phyloP scores from a whole-genome alignment of 2,329 filamentous ascomycete genomes.

The Pyricularia sp. region DNA sequence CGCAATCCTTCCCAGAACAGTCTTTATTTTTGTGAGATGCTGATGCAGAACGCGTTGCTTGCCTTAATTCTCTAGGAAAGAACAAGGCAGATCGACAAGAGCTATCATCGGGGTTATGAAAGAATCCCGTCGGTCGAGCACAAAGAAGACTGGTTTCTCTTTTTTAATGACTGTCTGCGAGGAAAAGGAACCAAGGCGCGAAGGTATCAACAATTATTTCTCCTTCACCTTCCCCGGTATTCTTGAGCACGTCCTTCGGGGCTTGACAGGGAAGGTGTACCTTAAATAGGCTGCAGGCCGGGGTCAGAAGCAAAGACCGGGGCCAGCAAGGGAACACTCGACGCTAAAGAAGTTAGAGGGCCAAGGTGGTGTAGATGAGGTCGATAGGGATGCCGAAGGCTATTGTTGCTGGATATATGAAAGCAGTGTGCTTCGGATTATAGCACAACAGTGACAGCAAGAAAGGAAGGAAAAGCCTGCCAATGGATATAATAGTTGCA shows the following conservation, averaged over 20 bases:
- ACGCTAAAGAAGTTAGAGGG: neutral
- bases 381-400: neutral
- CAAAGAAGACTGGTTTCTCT: neutral
- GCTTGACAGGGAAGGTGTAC: neutral
- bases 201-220: neutral
- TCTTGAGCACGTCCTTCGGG: neutral
- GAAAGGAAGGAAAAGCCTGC: neutral
- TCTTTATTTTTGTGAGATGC: neutral
- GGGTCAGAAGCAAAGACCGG: neutral
- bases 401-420: neutral
- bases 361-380: neutral
- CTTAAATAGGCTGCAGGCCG: slow-evolving; percentile 1
- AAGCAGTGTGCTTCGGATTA: neutral
- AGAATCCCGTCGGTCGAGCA: neutral
- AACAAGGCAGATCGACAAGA: neutral
- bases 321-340: neutral
- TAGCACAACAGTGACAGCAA: neutral
- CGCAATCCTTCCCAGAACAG: neutral
- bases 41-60: neutral
- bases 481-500: neutral
- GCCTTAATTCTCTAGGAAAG: neutral
- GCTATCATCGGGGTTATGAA: neutral
- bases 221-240: neutral
- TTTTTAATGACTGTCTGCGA: neutral
- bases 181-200: neutral